These are phyloP conservation scores for Kurtzmaniella cleridarum DNA, from an alignment of 805 yeast genomes.

Conservation along the genomic window DNA sequence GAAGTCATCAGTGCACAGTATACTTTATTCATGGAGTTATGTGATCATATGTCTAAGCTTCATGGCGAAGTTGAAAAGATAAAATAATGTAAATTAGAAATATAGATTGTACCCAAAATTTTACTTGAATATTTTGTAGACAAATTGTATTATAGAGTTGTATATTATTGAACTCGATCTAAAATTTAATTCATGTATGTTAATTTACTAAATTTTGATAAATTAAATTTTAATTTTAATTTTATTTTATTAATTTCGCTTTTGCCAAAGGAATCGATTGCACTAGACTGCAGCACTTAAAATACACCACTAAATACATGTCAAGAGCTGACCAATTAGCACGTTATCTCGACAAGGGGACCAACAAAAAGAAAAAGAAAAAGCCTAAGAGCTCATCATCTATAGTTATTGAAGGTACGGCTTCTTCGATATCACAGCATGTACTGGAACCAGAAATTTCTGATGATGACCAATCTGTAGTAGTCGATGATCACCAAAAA, in stretches of 20 bases:
- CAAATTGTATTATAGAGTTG: conserved; percentile 1
- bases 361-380: conserved; percentile 13
- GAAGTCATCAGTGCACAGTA: conserved; percentile 65
- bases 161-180: no score
- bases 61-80: conserved; percentile 37
- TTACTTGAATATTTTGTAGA: neutral
- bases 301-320: neutral
- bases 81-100: neutral
- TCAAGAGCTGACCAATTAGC: conserved; percentile 29
- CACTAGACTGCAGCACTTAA: neutral
- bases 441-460: conserved; percentile 7
- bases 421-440: neutral
- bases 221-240: conserved; percentile 1
- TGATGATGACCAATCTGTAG: conserved; percentile 19
- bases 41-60: conserved; percentile 67
- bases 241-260: neutral
- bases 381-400: conserved; percentile 2
- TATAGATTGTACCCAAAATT: neutral
- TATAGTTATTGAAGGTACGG: conserved; percentile 2
- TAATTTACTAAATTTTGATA: neutral
- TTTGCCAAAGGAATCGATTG: conserved; percentile 4
- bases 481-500: conserved; percentile 9
- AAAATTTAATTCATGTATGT: no score
- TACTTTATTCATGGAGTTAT: conserved; percentile 64
- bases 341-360: conserved; percentile 19